Evolutionary conservation across 495 filamentous ascomycete genomes (phyloP), one percentile per base, ranked within the genome.

Genomic region (Pyronema omphalodes): DNA sequence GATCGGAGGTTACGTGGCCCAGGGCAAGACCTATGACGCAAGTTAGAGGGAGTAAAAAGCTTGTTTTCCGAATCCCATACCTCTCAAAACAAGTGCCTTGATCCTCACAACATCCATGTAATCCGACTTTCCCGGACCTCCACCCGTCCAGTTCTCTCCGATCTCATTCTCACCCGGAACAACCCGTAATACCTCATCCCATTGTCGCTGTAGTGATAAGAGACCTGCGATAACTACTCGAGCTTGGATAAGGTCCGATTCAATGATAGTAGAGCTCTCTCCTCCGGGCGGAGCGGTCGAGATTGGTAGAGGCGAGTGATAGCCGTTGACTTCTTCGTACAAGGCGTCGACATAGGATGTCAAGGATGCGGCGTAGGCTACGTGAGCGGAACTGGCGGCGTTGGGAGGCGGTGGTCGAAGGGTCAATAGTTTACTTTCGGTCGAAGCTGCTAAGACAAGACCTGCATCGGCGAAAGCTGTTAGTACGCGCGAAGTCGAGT

Each of bases 1-100:
- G 45, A 40, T 66, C 63, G 3, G 52, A 55, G 8, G 53, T 63
- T 12, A 50, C 60, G 39, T 63, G 60, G 7, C 60, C 60, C 37
- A 64, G 45, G 23, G 61, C 61, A 29, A 60, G 56, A 34, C 61
- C 61, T 63, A 47, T 35, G 34, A 8, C 12, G 17, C 12, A 12
- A 33, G 34, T 51, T 51, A 51, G 48, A 51, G 33, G 12, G 1
- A 12, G 36, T n/a, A 35, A 37, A 34, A 11, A 19, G 23, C 48
- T 35, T 36, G 18, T 8, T n/a, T 11, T 34, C 36, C 18, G n/a
- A 35, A 8, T 18, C 11, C 48, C 19, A 43, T 50, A 65, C 62
- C 63, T 57, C 61, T 58, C n/a, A 66, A 54, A 47, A 66, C 63
- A 50, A 66, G 57, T 43, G 62, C 55, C 54, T 66, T 66, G 15